phyloP scores from a whole-genome alignment of 306 rosid species.

The Ormosia semicastrata region DNA sequence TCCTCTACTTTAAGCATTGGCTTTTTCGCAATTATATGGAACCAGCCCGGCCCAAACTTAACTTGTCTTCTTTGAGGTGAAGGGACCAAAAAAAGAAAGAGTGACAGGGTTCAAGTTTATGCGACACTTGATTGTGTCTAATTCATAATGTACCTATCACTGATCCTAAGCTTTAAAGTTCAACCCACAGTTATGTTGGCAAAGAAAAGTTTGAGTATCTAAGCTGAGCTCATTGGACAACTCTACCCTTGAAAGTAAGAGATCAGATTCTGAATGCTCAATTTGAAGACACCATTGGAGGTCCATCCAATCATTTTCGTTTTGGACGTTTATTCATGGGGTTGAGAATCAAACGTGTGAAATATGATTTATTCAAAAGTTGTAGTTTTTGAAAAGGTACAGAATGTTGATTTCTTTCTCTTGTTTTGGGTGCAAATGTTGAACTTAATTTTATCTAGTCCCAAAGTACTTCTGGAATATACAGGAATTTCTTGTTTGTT shows the following conservation, averaged over 20 bases:
- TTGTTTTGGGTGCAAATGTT: not conserved
- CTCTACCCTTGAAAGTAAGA: not conserved
- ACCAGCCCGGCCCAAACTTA: not conserved
- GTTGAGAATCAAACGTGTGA: conserved; percentile 7
- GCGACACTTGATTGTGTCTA: no score
- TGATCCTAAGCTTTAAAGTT: not conserved
- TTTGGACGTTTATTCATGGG: not conserved
- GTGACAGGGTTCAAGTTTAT: no score
- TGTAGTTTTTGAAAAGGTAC: not conserved
- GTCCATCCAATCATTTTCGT: not conserved
- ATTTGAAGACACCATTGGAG: not conserved
- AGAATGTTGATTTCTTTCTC: not conserved
- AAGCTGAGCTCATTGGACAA: not conserved
- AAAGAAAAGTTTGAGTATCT: not conserved
- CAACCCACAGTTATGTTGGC: not conserved
- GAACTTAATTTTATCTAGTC: not conserved
- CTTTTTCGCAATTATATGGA: no score
- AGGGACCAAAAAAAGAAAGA: no score
- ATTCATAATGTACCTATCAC: no score
- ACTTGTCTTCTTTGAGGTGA: not conserved
- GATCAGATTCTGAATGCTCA: not conserved
- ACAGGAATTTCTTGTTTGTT: no score
- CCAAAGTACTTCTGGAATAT: not conserved
- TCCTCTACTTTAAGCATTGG: no score
- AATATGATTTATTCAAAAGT: conserved; percentile 6